These are phyloP conservation scores for Diplogelasinospora grovesii DNA, from an alignment of 495 filamentous ascomycete genomes.

Conservation along the genomic window DNA sequence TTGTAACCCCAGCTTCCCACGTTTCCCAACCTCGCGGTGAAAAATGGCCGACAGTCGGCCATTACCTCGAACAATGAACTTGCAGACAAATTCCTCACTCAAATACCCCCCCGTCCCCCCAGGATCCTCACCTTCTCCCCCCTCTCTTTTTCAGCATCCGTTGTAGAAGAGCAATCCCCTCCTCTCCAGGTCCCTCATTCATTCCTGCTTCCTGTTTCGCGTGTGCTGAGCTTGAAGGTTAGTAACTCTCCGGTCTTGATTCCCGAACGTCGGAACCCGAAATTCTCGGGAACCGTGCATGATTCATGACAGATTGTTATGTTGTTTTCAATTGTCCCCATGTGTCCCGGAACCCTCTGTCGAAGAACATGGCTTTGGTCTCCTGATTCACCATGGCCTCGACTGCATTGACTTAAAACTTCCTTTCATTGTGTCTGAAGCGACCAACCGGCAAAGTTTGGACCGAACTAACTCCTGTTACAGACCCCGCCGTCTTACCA, in stretches of 20 bases:
- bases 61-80: slow-evolving; percentile 8
- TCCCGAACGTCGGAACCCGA: neutral
- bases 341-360: too few relatives aligned
- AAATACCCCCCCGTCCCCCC: slow-evolving; percentile 27
- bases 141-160: slow-evolving; percentile 21
- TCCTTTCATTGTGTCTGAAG: too few relatives aligned
- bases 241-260: neutral
- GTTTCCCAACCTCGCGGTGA: slow-evolving; percentile 16
- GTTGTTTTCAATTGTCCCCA: too few relatives aligned
- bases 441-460: too few relatives aligned
- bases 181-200: slow-evolving; percentile 1
- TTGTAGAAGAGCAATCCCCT: slow-evolving; percentile 7
- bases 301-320: too few relatives aligned
- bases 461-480: neutral
- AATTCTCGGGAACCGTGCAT: too few relatives aligned
- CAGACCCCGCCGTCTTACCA: neutral
- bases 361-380: too few relatives aligned
- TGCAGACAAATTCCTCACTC: slow-evolving; percentile 26
- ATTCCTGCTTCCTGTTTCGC: too few relatives aligned
- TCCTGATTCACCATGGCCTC: too few relatives aligned
- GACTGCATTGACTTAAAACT: too few relatives aligned
- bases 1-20: neutral
- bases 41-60: slow-evolving; percentile 25
- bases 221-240: slow-evolving; percentile 6
- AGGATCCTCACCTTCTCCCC: slow-evolving; percentile 12